These are phyloP conservation scores for Candida anglica DNA, from an alignment of 805 yeast species.

Conservation along the genomic window DNA sequence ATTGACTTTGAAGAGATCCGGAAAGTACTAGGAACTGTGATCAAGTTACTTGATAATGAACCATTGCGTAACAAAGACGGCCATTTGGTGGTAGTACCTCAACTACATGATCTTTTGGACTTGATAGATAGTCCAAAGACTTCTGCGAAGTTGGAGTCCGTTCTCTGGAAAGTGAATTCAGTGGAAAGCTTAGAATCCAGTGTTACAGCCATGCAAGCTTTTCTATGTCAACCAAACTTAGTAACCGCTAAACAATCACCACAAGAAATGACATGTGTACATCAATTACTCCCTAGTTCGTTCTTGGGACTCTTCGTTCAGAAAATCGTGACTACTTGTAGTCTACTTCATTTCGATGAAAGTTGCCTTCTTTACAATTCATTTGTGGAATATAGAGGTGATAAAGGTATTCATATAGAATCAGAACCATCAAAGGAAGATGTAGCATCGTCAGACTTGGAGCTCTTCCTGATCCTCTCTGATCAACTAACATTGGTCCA, in stretches of 20 bases:
- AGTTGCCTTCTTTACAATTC: constrained; percentile 25
- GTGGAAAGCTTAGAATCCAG: constrained; percentile 42
- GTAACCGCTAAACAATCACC: constrained; percentile 19
- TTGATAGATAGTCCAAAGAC: constrained; percentile 19
- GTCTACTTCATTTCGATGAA: constrained; percentile 36
- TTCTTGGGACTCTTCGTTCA: constrained; percentile 30
- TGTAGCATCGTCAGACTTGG: not conserved
- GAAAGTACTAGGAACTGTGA: constrained; percentile 39
- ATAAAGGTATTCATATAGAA: too few species aligned
- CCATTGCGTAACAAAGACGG: constrained; percentile 21
- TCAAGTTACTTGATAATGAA: constrained; percentile 36
- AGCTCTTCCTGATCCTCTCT: constrained; percentile 6
- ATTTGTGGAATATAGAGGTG: constrained; percentile 32
- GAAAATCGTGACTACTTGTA: constrained; percentile 26
- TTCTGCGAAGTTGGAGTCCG: constrained; percentile 18
- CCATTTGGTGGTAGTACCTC: constrained; percentile 25
- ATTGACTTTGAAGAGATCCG: constrained; percentile 13
- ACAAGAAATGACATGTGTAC: too few species aligned
- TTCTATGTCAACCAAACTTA: not conserved
- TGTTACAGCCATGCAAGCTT: constrained; percentile 1
- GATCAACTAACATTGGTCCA: constrained; percentile 4
- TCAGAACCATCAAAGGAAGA: constrained; percentile 6
- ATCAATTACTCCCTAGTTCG: constrained; percentile 21
- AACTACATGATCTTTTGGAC: constrained; percentile 19
- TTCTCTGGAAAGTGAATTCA: constrained; percentile 45